phyloP scores from a whole-genome alignment of 2,329 filamentous ascomycete genomes.

The Penicillium sp. region DNA sequence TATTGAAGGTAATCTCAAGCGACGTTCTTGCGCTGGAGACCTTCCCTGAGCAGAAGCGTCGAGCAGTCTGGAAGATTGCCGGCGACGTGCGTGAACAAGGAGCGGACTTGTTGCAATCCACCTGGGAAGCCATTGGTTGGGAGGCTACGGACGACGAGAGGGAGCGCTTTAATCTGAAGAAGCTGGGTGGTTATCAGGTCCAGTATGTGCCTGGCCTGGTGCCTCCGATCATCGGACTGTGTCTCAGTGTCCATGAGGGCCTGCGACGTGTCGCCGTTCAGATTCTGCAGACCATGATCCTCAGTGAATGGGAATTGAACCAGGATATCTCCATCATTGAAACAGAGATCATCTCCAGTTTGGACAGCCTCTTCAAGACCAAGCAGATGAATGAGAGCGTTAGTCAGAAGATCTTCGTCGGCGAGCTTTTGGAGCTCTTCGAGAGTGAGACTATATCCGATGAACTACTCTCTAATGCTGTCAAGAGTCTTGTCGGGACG shows the following conservation, averaged over 20 bases:
- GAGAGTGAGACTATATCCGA: slow-evolving; percentile 64
- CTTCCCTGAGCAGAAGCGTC: slow-evolving; percentile 91
- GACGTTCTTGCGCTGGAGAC: slow-evolving; percentile 87
- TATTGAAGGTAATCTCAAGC: slow-evolving; percentile 85
- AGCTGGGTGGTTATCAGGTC: slow-evolving; percentile 94
- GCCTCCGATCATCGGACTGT: slow-evolving; percentile 86
- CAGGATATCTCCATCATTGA: slow-evolving; percentile 88
- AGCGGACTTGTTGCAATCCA: slow-evolving; percentile 75
- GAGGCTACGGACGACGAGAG: slow-evolving; percentile 79
- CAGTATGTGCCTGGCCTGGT: slow-evolving; percentile 95
- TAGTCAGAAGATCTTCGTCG: slow-evolving; percentile 86
- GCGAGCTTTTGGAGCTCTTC: slow-evolving; percentile 78
- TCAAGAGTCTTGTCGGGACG: slow-evolving; percentile 75
- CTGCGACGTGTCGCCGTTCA: slow-evolving; percentile 85
- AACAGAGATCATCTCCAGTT: slow-evolving; percentile 91
- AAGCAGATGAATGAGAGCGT: slow-evolving; percentile 84
- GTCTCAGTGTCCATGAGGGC: slow-evolving; percentile 90
- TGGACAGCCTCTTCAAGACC: slow-evolving; percentile 85
- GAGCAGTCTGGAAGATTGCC: slow-evolving; percentile 98
- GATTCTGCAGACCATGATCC: slow-evolving; percentile 94
- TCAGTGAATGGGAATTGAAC: slow-evolving; percentile 95
- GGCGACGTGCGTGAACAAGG: slow-evolving; percentile 92
- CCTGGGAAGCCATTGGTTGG: slow-evolving; percentile 97
- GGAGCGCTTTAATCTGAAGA: slow-evolving; percentile 69
- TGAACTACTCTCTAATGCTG: slow-evolving; percentile 69